phyloP scores from a whole-genome alignment of 2,329 filamentous ascomycete species.

The Plenodomus biglobosus region DNA sequence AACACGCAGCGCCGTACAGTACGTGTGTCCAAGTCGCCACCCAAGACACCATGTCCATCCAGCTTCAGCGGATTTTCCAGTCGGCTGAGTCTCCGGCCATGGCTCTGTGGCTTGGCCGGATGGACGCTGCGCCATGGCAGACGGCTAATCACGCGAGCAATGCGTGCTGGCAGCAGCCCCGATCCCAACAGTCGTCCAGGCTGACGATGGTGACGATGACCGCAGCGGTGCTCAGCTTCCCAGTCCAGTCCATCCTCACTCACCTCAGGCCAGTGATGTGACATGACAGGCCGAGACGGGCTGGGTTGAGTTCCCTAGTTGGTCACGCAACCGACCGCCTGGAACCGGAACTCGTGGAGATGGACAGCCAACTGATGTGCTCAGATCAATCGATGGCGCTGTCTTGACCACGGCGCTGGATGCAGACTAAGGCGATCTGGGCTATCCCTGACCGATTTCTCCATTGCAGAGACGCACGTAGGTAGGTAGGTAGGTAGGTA shows the following conservation, averaged over 20 bases:
- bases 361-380: slow-evolving; percentile 30
- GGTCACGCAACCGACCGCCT: slow-evolving; percentile 31
- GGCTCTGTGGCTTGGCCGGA: too few species aligned
- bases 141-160: not conserved
- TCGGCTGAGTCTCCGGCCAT: too few species aligned
- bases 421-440: slow-evolving; percentile 27
- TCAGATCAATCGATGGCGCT: slow-evolving; percentile 26
- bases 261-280: slow-evolving; percentile 17
- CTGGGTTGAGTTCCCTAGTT: slow-evolving; percentile 11
- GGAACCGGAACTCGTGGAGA: slow-evolving; percentile 33
- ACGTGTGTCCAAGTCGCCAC: too few species aligned
- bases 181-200: not conserved
- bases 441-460: slow-evolving; percentile 19
- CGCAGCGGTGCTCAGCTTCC: not conserved
- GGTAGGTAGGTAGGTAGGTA: too few species aligned
- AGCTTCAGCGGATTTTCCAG: too few species aligned
- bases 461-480: too few species aligned
- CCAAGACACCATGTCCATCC: not conserved
- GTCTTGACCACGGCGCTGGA: slow-evolving; percentile 32
- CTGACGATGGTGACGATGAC: not conserved
- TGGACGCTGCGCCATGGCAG: not conserved
- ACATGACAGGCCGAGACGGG: slow-evolving; percentile 8
- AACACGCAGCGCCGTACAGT: too few species aligned
- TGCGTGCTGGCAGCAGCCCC: not conserved
- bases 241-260: too few species aligned